Percentiles rank a stretch among this genome's conserved stretches.
Conservation (phyloP, 371 early-diverging fungal species). For the Circinella umbellata region DNA sequence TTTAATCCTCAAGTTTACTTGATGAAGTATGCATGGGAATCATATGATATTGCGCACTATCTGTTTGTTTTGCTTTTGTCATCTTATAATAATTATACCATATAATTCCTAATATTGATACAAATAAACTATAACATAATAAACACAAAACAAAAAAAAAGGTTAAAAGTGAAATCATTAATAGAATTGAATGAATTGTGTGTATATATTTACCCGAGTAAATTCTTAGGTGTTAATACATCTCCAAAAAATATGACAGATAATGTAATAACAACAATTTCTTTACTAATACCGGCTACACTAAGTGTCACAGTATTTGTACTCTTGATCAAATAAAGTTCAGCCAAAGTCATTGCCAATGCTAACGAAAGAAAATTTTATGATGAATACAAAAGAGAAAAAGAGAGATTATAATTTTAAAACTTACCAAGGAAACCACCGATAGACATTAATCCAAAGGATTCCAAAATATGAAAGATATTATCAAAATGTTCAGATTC, state of each 20-base stretch:
- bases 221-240: slow-evolving; percentile 51
- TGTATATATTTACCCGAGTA: slow-evolving; percentile 54
- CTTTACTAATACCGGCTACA: slow-evolving; percentile 89
- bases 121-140: slow-evolving; percentile 41
- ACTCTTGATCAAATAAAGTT: slow-evolving; percentile 79
- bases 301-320: slow-evolving; percentile 89
- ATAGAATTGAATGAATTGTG: neutral
- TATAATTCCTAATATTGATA: slow-evolving; percentile 66
- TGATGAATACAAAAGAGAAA: no score
- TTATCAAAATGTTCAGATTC: slow-evolving; percentile 48
- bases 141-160: no score
- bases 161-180: neutral
- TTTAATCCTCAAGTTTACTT: slow-evolving; percentile 37
- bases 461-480: slow-evolving; percentile 39
- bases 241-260: slow-evolving; percentile 67
- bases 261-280: slow-evolving; percentile 57
- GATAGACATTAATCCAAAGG: slow-evolving; percentile 60
- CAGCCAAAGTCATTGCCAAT: slow-evolving; percentile 86
- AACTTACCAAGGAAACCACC: slow-evolving; percentile 74
- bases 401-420: no score
- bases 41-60: slow-evolving; percentile 32
- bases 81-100: slow-evolving; percentile 63
- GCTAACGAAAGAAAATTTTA: slow-evolving; percentile 40
- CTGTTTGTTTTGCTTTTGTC: slow-evolving; percentile 32
- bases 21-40: slow-evolving; percentile 31